phyloP scores from a whole-genome alignment of 352 stramenopile genomes.

The Pseudoperonospora humuli region DNA sequence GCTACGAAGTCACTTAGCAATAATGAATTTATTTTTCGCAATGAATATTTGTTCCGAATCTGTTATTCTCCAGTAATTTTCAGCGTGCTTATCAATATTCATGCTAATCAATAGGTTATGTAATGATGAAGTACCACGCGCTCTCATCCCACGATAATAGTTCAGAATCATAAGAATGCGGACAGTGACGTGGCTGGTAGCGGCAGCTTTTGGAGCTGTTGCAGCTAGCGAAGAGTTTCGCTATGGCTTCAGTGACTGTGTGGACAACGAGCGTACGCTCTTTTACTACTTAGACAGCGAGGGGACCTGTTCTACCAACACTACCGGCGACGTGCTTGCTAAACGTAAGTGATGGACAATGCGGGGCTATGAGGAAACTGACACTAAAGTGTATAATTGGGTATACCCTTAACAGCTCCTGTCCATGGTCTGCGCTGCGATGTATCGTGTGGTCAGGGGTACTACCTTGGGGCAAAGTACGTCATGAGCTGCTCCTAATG shows the following conservation, averaged over 20 bases:
- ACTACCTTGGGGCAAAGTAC: constrained; percentile 72
- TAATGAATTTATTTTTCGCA: too few relatives aligned
- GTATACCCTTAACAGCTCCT: constrained; percentile 27
- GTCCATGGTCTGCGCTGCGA: constrained; percentile 64
- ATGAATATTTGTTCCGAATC: too few relatives aligned
- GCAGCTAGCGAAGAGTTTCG: constrained; percentile 20
- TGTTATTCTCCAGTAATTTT: too few relatives aligned
- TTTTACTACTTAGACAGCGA: constrained; percentile 60
- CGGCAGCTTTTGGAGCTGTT: neutral
- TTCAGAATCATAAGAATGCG: too few relatives aligned
- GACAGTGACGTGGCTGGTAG: constrained; percentile 2
- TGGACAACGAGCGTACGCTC: constrained; percentile 64
- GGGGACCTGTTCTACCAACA: constrained; percentile 37
- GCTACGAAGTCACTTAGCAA: too few relatives aligned
- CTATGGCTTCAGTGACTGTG: constrained; percentile 78
- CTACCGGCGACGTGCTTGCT: constrained; percentile 27
- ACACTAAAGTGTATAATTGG: neutral
- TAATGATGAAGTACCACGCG: too few relatives aligned
- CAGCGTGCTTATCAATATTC: too few relatives aligned
- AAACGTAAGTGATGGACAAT: constrained; percentile 30
- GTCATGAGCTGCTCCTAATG: constrained; percentile 6
- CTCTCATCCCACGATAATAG: too few relatives aligned
- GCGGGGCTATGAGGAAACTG: neutral
- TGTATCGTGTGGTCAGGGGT: constrained; percentile 59
- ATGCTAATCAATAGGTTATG: too few relatives aligned